These are phyloP conservation scores for Penicillium freii DNA, from an alignment of 2,329 filamentous ascomycete genomes.

Conservation along the genomic window DNA sequence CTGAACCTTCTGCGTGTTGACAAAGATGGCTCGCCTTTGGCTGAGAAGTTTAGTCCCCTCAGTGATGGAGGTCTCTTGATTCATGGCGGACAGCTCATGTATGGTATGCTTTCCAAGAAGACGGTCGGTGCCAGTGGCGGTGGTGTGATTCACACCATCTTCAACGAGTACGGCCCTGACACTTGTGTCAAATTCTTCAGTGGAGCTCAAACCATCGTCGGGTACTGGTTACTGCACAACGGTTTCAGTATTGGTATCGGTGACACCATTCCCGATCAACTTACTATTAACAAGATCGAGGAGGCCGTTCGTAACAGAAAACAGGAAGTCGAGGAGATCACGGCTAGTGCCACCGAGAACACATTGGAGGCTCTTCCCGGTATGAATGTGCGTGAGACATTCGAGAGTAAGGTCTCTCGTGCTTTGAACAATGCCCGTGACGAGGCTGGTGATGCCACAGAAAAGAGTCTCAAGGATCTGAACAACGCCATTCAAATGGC, in stretches of 20 bases:
- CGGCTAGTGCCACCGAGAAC: constrained; percentile 76
- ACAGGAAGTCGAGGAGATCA: constrained; percentile 72
- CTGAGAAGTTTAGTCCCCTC: constrained; percentile 57
- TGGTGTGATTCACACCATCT: constrained; percentile 93
- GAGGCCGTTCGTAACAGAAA: constrained; percentile 79
- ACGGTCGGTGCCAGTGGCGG: constrained; percentile 84
- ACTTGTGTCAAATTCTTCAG: constrained; percentile 95
- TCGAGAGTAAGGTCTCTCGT: constrained; percentile 95
- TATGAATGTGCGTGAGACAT: constrained; percentile 98
- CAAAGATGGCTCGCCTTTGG: constrained; percentile 58
- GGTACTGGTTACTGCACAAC: constrained; percentile 95
- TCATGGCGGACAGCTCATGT: constrained; percentile 83
- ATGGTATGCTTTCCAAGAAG: constrained; percentile 90
- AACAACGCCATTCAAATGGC: constrained; percentile 99
- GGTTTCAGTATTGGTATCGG: constrained; percentile 98
- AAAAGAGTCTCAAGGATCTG: constrained; percentile 86
- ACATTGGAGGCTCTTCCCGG: constrained; percentile 87
- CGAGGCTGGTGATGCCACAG: constrained; percentile 86
- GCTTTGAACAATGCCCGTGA: constrained; percentile 95
- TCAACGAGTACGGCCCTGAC: constrained; percentile 85
- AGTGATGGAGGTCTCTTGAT: constrained; percentile 79
- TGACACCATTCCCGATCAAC: constrained; percentile 88
- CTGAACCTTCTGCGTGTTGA: constrained; percentile 72
- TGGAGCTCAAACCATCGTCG: constrained; percentile 88
- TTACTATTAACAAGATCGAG: constrained; percentile 81